A percentile compares a stretch with the other conserved stretches of the same genome.
These are phyloP conservation scores for Neoboletus brunneissimus DNA, from an alignment of 768 basidiomycete genomes.

Conservation along the genomic window DNA sequence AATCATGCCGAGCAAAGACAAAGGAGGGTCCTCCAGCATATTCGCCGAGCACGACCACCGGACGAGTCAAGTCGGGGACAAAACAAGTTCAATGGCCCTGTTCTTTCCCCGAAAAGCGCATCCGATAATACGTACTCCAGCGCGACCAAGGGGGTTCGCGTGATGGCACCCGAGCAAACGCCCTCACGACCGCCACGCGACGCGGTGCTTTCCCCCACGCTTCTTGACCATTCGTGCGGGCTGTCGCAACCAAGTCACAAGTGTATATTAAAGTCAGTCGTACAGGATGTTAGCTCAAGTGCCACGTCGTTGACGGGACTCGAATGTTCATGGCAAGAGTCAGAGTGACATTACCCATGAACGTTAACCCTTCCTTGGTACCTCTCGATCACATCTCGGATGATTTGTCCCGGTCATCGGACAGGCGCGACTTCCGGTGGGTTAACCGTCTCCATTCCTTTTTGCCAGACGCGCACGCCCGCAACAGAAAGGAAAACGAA, in stretches of 20 bases:
- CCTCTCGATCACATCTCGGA: slow-evolving; percentile 9
- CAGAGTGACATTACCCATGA: neutral
- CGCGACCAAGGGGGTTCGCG: neutral
- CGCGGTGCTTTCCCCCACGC: neutral
- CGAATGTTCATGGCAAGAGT: neutral
- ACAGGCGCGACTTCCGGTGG: neutral
- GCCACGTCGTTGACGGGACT: slow-evolving; percentile 1
- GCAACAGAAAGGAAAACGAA: neutral
- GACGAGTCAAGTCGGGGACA: neutral
- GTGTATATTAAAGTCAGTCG: neutral
- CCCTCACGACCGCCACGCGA: neutral
- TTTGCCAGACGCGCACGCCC: neutral
- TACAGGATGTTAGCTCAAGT: neutral
- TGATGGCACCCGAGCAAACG: neutral
- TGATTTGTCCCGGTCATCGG: slow-evolving; percentile 1
- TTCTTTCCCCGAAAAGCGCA: neutral
- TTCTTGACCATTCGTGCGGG: neutral
- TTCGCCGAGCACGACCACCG: neutral
- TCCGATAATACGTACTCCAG: slow-evolving; percentile 4
- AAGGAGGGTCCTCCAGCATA: neutral
- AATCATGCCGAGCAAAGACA: neutral
- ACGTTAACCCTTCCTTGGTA: neutral
- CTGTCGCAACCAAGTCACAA: neutral
- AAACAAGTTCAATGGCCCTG: neutral
- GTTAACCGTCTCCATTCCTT: neutral